Conservation (phyloP, 352 stramenopile genomes). For the Globisporangium cederbergense region DNA sequence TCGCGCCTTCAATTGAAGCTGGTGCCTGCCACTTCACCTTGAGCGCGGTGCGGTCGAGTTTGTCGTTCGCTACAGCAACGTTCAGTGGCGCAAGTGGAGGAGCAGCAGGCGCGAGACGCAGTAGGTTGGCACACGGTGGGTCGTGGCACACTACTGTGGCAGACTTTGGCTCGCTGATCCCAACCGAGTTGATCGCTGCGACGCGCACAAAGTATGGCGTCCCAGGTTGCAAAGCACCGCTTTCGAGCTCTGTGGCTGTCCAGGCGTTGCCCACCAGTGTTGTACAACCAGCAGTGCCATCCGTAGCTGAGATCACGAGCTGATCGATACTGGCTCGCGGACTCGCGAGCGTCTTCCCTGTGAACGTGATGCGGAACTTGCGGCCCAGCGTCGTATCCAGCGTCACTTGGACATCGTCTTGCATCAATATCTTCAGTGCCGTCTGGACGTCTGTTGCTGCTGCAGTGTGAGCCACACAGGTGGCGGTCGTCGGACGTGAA, state of each 20-base stretch:
- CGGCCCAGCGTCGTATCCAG: slow-evolving; percentile 45
- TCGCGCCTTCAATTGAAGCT: slow-evolving; percentile 56
- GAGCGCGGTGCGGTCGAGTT: slow-evolving; percentile 65
- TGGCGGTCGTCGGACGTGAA: slow-evolving; percentile 34
- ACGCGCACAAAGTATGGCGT: slow-evolving; percentile 89
- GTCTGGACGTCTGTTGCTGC: slow-evolving; percentile 24
- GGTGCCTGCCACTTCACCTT: slow-evolving; percentile 85
- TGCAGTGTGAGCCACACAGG: slow-evolving; percentile 42
- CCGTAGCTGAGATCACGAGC: slow-evolving; percentile 41
- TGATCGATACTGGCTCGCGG: slow-evolving; percentile 27
- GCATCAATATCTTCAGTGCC: slow-evolving; percentile 38
- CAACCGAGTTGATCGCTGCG: slow-evolving; percentile 85
- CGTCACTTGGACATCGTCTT: slow-evolving; percentile 61
- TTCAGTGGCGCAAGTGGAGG: slow-evolving; percentile 64
- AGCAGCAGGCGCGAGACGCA: slow-evolving; percentile 48
- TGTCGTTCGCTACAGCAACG: slow-evolving; percentile 85
- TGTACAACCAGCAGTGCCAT: slow-evolving; percentile 57
- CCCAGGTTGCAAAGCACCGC: slow-evolving; percentile 71
- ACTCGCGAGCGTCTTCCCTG: slow-evolving; percentile 43
- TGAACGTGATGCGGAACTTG: slow-evolving; percentile 89
- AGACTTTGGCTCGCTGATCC: slow-evolving; percentile 48
- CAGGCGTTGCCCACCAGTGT: slow-evolving; percentile 52
- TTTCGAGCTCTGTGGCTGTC: slow-evolving; percentile 74
- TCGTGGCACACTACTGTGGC: slow-evolving; percentile 54
- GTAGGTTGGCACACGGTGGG: slow-evolving; percentile 40